Evolutionary conservation across 345 rosid genomes (phyloP), one percentile per base, ranked within the genome.

Genomic region (Linum tenue): DNA sequence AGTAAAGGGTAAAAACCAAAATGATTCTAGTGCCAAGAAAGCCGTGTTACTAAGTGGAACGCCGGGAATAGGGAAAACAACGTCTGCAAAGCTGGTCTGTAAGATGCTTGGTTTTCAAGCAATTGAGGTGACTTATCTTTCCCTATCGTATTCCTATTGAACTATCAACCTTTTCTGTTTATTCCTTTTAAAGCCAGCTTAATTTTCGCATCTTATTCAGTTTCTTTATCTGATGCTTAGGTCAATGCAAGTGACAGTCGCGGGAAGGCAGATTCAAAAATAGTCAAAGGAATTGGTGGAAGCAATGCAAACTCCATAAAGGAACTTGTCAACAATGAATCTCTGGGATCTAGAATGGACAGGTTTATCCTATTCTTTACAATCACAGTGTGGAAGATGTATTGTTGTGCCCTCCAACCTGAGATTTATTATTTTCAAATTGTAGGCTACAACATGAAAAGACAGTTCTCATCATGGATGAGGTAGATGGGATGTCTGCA

Each of bases 401-500:
- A 14, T 37, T 12, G 1, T 7, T 35, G 41, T 31, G 17, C 59
- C 40, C 37, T 15, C 41, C 39, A 56, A 3, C 2, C 42, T 43
- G 15, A 61, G 64, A 67, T 64, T 64, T 6, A 56, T 56, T 35
- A 65, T 36, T 53, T 72, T 69, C 41, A 62, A 64, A 69, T 75
- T 77, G 38, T 77, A 94, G 99, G 77, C 79, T 85, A 57, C 88
- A 85, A 76, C 84, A 76, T 73, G 82, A 79, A 17, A 94, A 88
- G 67, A 77, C 91, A 59, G 99, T 90, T 73, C 83, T 94, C 58
- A 86, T 94, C 69, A 94, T 94, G 99, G 99, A 94, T 72, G 99
- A 94, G 86, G 97, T 90, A 39, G 97, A 94, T 86, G 99, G 99
- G 59, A 94, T 94, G 99, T 94, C 99, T 64, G 99, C 99, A 59